Evolutionary conservation across 2,329 filamentous ascomycete genomes (phyloP).

Genomic region (Fonsecaea monophora): DNA sequence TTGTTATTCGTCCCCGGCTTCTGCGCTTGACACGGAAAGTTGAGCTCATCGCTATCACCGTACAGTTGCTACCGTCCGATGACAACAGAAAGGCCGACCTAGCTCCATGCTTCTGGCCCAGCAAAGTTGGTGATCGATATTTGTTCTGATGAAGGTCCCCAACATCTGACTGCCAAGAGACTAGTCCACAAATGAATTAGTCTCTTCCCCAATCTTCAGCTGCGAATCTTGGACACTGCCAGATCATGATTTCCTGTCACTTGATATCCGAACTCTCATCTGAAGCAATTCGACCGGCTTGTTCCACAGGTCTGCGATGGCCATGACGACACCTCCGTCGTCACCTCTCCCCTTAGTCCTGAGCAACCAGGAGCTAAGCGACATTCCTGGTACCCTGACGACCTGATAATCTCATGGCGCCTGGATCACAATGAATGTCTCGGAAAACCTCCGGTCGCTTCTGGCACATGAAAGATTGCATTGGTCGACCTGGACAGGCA

Average conservation of each 20-base stretch:
- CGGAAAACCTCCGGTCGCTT: background rate
- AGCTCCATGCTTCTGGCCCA: background rate
- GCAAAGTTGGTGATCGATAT: background rate
- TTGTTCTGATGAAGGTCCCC: background rate
- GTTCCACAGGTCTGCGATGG: no score
- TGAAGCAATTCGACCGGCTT: no score
- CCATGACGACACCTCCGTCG: background rate
- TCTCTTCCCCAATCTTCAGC: background rate
- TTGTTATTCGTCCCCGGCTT: constrained; percentile 3
- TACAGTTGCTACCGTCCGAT: background rate
- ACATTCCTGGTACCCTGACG: no score
- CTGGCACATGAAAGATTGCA: background rate
- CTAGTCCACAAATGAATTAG: background rate
- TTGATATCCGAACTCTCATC: background rate
- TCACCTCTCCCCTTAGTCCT: no score
- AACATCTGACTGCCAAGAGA: background rate
- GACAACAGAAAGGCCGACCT: background rate
- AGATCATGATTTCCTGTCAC: background rate
- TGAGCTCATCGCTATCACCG: background rate
- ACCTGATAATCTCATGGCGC: no score
- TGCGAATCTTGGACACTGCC: background rate
- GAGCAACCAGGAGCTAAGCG: no score
- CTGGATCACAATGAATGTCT: background rate
- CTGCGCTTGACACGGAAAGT: background rate
- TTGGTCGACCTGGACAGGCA: background rate